These are phyloP conservation scores for Neohortaea acidophila DNA, from an alignment of 495 filamentous ascomycete genomes.

Conservation along the genomic window DNA sequence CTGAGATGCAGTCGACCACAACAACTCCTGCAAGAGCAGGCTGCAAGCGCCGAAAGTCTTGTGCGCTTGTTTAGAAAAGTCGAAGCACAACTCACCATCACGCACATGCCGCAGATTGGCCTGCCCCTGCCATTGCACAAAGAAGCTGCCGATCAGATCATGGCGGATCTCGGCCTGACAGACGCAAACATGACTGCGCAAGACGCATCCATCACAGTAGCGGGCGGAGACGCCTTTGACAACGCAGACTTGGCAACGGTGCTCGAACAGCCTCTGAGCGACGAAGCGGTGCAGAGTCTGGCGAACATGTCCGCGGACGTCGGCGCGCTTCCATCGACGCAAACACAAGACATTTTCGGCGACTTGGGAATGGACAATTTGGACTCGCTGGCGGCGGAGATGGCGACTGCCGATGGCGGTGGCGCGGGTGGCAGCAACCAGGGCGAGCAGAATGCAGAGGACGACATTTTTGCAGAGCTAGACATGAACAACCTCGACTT, in stretches of 20 bases:
- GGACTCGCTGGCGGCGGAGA: neutral
- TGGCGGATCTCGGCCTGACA: constrained; percentile 17
- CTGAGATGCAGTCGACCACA: constrained; percentile 44
- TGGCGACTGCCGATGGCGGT: neutral
- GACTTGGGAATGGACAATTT: constrained; percentile 14
- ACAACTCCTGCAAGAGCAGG: constrained; percentile 44
- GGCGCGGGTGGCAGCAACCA: neutral
- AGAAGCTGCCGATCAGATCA: constrained; percentile 17
- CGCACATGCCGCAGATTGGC: constrained; percentile 12
- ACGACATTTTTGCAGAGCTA: constrained; percentile 21
- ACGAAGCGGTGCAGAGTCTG: constrained; percentile 1
- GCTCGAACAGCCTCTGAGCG: constrained; percentile 4
- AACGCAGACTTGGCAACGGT: constrained; percentile 4
- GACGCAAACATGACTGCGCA: constrained; percentile 12
- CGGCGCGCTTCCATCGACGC: neutral
- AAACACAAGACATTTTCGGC: constrained; percentile 3
- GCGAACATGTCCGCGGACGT: constrained; percentile 8
- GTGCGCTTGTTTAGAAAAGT: constrained; percentile 64
- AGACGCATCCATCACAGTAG: constrained; percentile 3
- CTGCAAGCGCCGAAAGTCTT: constrained; percentile 48
- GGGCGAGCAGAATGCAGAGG: constrained; percentile 13
- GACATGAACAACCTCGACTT: constrained; percentile 19
- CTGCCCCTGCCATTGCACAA: constrained; percentile 3
- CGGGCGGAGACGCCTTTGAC: neutral
- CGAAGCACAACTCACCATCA: constrained; percentile 35